Base-by-base conservation (phyloP, 371 early-diverging fungal species). In the Apophysomyces sp. region DNA sequence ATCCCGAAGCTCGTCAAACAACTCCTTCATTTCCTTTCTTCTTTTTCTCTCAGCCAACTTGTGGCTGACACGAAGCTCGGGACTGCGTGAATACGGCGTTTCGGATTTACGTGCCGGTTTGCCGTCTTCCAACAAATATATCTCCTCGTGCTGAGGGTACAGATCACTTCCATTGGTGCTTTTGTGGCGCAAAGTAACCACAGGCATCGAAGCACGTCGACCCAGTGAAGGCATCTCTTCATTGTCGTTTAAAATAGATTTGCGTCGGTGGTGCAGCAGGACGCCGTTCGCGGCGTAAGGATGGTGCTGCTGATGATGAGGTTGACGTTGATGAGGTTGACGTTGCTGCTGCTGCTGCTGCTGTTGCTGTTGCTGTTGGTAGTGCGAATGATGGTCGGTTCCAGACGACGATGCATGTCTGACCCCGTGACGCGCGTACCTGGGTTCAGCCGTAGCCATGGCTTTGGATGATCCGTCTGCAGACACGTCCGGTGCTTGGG, bases 41-140 rank as follows among this genome's bases (percentile, higher is more conserved):
- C 94, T 80, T 53, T 91, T 90, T 8, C 93, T 79, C 66, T 94
- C 94, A 6, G 94, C 94, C 26, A 94, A 64, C 66, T 94, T 94
- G 73, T 94, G 94, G 57, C 86, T 85, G 5, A 89, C 83, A 44
- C 86, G 68, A 21, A 91, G 68, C 57, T 88, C 88, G 1, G 90
- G 91, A 0, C 83, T 78, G 16, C 91, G 85, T 24, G 88, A 79
- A 66, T 91, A 90, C 3, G 89, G 89, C 13, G 84, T 85, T 39
- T 87, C 86, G 9, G 71, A 60, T 44, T 44, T 44, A 21, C 49
- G 49, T 44, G 49, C 49, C 0, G 49, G 49, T 52, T 40, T 36
- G 49, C 41, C 58, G n/a, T 58, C 27, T 2, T 60, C 52, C 41
- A 30, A 21, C 49, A 44, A 1, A 21, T 44, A 44, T 21, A 44